These are phyloP conservation scores for Paecilomyces variotii DNA, from an alignment of 2,329 filamentous ascomycete genomes.

Conservation along the genomic window DNA sequence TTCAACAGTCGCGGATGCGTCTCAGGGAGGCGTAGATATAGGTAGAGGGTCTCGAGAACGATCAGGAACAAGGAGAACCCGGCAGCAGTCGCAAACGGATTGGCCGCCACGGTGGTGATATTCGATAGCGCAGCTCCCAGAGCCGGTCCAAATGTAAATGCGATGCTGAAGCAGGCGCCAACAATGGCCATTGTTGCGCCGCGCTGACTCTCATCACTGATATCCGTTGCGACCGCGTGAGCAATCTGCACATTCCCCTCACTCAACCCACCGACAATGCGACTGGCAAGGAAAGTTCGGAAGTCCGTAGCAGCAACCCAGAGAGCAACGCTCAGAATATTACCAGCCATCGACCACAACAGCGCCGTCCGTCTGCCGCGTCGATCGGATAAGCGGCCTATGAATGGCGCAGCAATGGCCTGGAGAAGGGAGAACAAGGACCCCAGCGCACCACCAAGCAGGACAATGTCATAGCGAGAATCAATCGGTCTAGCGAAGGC, in stretches of 20 bases:
- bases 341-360: conserved; percentile 84
- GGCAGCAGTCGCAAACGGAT: conserved; percentile 89
- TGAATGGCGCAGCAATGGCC: conserved; percentile 83
- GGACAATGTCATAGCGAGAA: conserved; percentile 91
- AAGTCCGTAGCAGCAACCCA: conserved; percentile 95
- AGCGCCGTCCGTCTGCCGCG: conserved; percentile 82
- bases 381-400: conserved; percentile 78
- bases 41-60: conserved; percentile 76
- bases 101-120: conserved; percentile 69
- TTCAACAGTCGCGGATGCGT: conserved; percentile 55
- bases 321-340: conserved; percentile 84
- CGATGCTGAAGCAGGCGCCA: conserved; percentile 91
- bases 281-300: conserved; percentile 87
- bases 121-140: conserved; percentile 79
- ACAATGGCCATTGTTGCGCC: conserved; percentile 94
- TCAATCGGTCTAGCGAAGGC: conserved; percentile 88
- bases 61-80: conserved; percentile 80
- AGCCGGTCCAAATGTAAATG: conserved; percentile 92
- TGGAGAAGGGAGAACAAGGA: conserved; percentile 91
- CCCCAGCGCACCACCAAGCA: conserved; percentile 86
- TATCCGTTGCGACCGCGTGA: conserved; percentile 92
- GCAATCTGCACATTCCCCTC: conserved; percentile 97
- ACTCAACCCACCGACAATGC: conserved; percentile 83
- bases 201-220: conserved; percentile 75
- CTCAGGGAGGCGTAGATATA: conserved; percentile 79